Evolutionary conservation across 495 filamentous ascomycete species (phyloP).

Genomic region (Trichoderma virens): DNA sequence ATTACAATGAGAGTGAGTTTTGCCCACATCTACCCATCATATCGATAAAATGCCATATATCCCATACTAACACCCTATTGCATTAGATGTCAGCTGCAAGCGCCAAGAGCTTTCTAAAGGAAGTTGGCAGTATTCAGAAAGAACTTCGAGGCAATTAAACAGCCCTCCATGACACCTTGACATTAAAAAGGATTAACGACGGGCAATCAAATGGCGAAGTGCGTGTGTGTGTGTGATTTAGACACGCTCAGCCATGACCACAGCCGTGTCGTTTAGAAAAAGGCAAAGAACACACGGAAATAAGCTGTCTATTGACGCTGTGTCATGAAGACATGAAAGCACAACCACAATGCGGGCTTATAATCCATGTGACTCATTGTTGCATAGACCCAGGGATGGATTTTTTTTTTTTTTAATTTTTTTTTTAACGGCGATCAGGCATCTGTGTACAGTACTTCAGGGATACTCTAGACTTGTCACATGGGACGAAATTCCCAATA

Average conservation of each 20-base stretch:
- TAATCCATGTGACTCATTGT: not conserved
- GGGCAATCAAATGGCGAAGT: not conserved
- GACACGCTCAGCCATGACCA: not conserved
- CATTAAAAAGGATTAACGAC: not conserved
- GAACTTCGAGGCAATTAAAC: slow-evolving; percentile 10
- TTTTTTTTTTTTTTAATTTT: no score
- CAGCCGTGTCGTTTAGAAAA: not conserved
- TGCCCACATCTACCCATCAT: not conserved
- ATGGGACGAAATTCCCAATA: not conserved
- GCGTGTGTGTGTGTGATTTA: not conserved
- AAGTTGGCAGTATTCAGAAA: slow-evolving; percentile 9
- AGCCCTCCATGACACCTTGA: not conserved
- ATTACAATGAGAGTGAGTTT: slow-evolving; percentile 63
- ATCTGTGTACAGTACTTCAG: slow-evolving; percentile 1
- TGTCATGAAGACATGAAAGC: not conserved
- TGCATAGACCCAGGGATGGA: not conserved
- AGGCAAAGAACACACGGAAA: not conserved
- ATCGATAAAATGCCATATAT: not conserved
- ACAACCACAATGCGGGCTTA: not conserved
- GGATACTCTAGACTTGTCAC: not conserved
- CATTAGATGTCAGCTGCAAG: slow-evolving; percentile 37
- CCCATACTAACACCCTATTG: slow-evolving; percentile 11
- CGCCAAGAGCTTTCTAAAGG: slow-evolving; percentile 29
- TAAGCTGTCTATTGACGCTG: not conserved
- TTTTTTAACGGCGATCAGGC: not conserved